Evolutionary conservation across 108 stramenopile genomes (phyloP), one percentile per base, ranked within the genome.

Genomic region (Fistulifera solaris): DNA sequence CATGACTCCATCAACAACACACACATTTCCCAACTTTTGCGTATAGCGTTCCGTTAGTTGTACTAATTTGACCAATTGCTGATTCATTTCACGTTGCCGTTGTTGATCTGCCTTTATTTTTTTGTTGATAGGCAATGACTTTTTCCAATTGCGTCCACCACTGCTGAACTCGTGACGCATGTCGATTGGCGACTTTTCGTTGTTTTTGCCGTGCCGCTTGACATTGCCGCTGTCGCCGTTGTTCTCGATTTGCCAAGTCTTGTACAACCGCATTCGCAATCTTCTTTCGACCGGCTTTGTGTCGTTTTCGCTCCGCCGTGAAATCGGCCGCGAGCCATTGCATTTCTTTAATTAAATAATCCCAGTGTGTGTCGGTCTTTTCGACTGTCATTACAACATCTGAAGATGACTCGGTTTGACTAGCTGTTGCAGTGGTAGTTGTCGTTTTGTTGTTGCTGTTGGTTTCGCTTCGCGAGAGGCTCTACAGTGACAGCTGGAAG

Each of bases 141-240:
- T 79, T 54, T 68, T 90, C 85, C 41, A 94, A 80, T 61, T 90
- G 90, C 40, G 56, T 60, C 87, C 87, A 89, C 71, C 73, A 86
- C 0, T 71, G 64, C 22, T 61, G 44, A 7, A 84, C 79, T 19
- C 54, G 40, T 1, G 81, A 48, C 10, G 48, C 69, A 14, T 81
- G 42, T 26, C 53, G 67, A 1, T 55, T 70, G 0, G 73, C 81
- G 40, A 78, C 19, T 27, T 75, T 68, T 14, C 78, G 61, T 1
- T 78, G 78, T n/a, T 69, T 62, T 4, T 63, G 44, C 40, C 83
- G 79, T 13, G 71, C 70, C 43, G 72, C 67, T 42, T 73, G 67
- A n/a, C 75, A 49, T 43, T 81, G 70, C 5, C 68, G 56, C 0
- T 71, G 0, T 4, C 63, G 53, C 0, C 78, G 63, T 12, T 55